Percentiles rank a stretch among this genome's conserved stretches.
These are phyloP conservation scores for Colletotrichum tropicale DNA, from an alignment of 2,329 filamentous ascomycete genomes.

Conservation along the genomic window DNA sequence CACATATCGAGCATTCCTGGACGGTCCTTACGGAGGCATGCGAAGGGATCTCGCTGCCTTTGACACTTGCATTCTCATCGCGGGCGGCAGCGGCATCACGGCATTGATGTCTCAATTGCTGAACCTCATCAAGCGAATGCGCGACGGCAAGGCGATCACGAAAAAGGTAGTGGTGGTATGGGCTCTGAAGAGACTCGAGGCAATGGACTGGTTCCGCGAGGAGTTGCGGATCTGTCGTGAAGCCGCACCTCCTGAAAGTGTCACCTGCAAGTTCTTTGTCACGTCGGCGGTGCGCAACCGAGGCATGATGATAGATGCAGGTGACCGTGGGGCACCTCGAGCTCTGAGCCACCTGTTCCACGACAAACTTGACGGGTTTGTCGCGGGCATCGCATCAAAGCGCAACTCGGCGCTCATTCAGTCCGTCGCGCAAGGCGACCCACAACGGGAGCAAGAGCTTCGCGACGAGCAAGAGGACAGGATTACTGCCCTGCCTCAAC, in stretches of 20 bases:
- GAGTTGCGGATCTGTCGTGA: slow-evolving; percentile 92
- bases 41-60: slow-evolving; percentile 88
- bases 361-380: slow-evolving; percentile 86
- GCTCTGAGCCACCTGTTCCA: slow-evolving; percentile 79
- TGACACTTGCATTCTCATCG: slow-evolving; percentile 90
- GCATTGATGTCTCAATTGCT: slow-evolving; percentile 90
- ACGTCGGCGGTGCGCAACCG: slow-evolving; percentile 72
- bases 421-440: slow-evolving; percentile 80
- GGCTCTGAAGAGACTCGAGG: slow-evolving; percentile 88
- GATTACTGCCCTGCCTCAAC: slow-evolving; percentile 79
- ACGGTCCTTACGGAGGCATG: slow-evolving; percentile 96
- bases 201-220: slow-evolving; percentile 97
- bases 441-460: slow-evolving; percentile 79
- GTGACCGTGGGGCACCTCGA: slow-evolving; percentile 55
- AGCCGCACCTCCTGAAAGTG: slow-evolving; percentile 83
- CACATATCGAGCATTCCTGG: slow-evolving; percentile 89
- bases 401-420: slow-evolving; percentile 84
- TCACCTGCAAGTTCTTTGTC: slow-evolving; percentile 94
- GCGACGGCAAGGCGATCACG: slow-evolving; percentile 91
- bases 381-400: slow-evolving; percentile 85
- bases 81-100: slow-evolving; percentile 93
- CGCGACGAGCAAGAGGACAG: slow-evolving; percentile 83
- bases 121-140: slow-evolving; percentile 95
- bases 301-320: slow-evolving; percentile 23
- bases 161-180: slow-evolving; percentile 92